A percentile compares a stretch with the other conserved stretches of the same genome.
Conservation (phyloP, 805 yeast species). For the Yamadazyma takamatsuzukensis region DNA sequence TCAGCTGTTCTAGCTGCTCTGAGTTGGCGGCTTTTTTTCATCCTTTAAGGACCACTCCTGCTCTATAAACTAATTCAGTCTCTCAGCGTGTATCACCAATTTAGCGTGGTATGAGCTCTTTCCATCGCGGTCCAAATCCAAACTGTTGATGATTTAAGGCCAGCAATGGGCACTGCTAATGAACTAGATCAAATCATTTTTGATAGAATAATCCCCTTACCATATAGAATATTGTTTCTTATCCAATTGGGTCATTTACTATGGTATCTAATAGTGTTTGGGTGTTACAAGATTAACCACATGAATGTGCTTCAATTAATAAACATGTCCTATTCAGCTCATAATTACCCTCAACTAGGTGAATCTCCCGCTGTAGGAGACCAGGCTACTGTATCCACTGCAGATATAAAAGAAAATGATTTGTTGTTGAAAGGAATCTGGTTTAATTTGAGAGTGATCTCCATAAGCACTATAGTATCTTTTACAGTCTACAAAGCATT, state of each 20-base stretch:
- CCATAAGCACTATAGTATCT: conserved; percentile 16
- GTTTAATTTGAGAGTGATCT: conserved; percentile 24
- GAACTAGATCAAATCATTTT: conserved; percentile 17
- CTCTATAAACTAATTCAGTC: no score
- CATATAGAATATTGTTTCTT: conserved; percentile 45
- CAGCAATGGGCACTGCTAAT: no score
- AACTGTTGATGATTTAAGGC: no score
- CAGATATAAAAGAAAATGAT: conserved; percentile 28
- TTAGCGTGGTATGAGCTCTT: no score
- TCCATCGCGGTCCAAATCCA: no score
- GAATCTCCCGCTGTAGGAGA: conserved; percentile 25
- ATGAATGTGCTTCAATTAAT: conserved; percentile 45
- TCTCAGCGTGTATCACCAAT: no score
- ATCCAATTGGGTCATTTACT: conserved; percentile 48
- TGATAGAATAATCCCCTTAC: conserved; percentile 32
- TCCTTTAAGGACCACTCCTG: no score
- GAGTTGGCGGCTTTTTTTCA: no score
- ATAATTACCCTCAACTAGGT: conserved; percentile 29
- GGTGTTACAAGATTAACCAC: conserved; percentile 32
- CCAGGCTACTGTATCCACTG: conserved; percentile 24
- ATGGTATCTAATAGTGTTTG: conserved; percentile 47
- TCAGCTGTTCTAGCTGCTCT: no score
- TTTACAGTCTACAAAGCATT: conserved; percentile 9
- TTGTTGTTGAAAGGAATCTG: conserved; percentile 32
- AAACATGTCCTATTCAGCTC: conserved; percentile 38